Conservation (phyloP, 768 basidiomycete genomes). For the Dioszegia crocea region DNA sequence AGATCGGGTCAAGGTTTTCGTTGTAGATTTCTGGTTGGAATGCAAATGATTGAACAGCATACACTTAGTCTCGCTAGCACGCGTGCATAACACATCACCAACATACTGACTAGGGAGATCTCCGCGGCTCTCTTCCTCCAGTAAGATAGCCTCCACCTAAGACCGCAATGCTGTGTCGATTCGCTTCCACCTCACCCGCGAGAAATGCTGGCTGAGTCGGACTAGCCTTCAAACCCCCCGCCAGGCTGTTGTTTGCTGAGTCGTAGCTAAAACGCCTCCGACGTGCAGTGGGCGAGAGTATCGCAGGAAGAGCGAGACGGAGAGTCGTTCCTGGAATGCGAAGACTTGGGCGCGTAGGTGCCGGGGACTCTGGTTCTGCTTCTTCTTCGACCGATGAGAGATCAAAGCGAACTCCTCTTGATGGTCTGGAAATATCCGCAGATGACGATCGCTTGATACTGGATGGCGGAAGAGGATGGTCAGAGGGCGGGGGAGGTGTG, state of each 20-base stretch:
- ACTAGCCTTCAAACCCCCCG: not conserved
- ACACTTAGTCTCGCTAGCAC: no score
- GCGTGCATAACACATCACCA: no score
- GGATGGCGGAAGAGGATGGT: not conserved
- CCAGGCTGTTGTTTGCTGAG: not conserved
- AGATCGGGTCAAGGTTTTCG: no score
- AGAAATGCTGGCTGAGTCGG: not conserved
- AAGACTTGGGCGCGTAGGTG: conserved; percentile 5
- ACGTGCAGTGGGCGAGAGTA: not conserved
- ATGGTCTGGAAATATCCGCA: not conserved
- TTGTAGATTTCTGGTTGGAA: no score
- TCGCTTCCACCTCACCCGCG: not conserved
- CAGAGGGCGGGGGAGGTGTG: not conserved
- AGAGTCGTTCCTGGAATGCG: conserved; percentile 25
- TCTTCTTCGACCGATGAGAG: conserved; percentile 9
- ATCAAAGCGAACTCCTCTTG: conserved; percentile 31
- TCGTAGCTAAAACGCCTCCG: not conserved
- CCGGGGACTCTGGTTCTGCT: not conserved
- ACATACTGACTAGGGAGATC: no score
- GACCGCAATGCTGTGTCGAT: not conserved
- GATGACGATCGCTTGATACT: conserved; percentile 7
- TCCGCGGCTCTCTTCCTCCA: not conserved
- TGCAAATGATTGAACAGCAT: no score
- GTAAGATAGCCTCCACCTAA: not conserved
- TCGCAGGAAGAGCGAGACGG: conserved; percentile 5